These are phyloP conservation scores for Seiridium cupressi DNA, from an alignment of 2,329 filamentous ascomycete species.

Conservation along the genomic window DNA sequence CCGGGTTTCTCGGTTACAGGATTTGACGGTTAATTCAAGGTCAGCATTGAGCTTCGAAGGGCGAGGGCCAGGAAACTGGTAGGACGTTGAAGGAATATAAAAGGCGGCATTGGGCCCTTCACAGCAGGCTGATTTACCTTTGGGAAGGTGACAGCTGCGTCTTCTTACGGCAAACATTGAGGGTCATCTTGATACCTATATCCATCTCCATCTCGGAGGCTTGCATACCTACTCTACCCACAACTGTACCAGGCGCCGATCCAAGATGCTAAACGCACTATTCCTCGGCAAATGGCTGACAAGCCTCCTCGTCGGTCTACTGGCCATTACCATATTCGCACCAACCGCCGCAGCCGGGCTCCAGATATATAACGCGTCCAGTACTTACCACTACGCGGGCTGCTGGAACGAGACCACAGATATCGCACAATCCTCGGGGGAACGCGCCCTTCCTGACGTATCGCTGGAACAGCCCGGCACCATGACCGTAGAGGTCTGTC, in stretches of 20 bases:
- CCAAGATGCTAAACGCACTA: not conserved
- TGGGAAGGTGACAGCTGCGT: too few species aligned
- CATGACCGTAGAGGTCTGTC: constrained; percentile 52
- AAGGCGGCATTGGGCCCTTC: too few species aligned
- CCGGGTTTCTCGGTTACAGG: too few species aligned
- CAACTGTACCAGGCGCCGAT: not conserved
- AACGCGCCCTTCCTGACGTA: constrained; percentile 41
- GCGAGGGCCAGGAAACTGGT: too few species aligned
- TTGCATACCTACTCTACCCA: not conserved
- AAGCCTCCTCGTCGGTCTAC: not conserved
- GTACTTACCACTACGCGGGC: constrained; percentile 49
- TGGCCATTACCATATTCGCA: not conserved
- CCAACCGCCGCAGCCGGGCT: constrained; percentile 1
- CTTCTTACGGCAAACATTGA: not conserved
- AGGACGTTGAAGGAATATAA: too few species aligned
- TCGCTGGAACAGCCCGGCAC: constrained; percentile 37
- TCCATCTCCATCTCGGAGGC: too few species aligned
- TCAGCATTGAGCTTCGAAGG: too few species aligned
- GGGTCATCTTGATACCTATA: too few species aligned
- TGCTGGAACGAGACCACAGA: constrained; percentile 59
- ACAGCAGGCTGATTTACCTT: too few species aligned
- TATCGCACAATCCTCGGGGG: constrained; percentile 35
- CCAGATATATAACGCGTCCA: constrained; percentile 31
- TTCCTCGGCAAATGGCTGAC: not conserved
- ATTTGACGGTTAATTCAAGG: too few species aligned